A percentile compares a stretch with the other conserved stretches of the same genome.
Conservation (phyloP, 169 alveolate genomes). For the Plasmodium yoelii region DNA sequence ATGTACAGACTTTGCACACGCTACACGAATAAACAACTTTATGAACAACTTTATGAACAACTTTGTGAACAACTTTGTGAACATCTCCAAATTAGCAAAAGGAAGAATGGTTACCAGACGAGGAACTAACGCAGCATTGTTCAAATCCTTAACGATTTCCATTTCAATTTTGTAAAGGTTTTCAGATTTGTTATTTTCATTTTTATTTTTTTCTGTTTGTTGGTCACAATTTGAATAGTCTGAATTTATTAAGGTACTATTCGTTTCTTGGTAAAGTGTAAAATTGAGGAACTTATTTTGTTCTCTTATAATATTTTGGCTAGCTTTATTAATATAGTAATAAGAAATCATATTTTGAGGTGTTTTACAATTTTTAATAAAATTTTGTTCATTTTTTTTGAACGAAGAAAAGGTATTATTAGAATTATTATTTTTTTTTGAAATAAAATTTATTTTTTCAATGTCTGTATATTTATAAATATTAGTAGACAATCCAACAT, state of each 20-base stretch:
- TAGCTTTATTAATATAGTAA: constrained; percentile 19
- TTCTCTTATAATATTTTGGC: constrained; percentile 19
- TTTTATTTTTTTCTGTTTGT: not conserved
- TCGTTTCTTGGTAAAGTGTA: not conserved
- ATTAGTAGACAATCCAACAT: not conserved
- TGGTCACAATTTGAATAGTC: not conserved
- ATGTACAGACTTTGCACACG: not conserved
- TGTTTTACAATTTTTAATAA: not conserved
- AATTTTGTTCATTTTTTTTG: not conserved
- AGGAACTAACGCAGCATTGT: constrained; percentile 37
- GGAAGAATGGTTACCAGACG: constrained; percentile 21
- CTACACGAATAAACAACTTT: not conserved
- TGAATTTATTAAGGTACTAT: not conserved
- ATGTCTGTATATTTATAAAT: not conserved
- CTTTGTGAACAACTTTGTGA: not conserved
- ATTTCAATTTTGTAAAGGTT: not conserved
- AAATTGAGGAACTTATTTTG: constrained; percentile 23
- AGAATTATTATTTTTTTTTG: not conserved
- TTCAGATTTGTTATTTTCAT: not conserved
- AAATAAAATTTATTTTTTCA: not conserved
- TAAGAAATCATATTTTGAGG: not conserved
- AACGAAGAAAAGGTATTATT: not conserved
- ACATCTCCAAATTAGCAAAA: not conserved
- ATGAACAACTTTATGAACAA: not conserved
- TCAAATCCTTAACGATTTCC: constrained; percentile 22